Base-by-base conservation (phyloP, 805 yeast species). In the Starmerella riodocensis region DNA sequence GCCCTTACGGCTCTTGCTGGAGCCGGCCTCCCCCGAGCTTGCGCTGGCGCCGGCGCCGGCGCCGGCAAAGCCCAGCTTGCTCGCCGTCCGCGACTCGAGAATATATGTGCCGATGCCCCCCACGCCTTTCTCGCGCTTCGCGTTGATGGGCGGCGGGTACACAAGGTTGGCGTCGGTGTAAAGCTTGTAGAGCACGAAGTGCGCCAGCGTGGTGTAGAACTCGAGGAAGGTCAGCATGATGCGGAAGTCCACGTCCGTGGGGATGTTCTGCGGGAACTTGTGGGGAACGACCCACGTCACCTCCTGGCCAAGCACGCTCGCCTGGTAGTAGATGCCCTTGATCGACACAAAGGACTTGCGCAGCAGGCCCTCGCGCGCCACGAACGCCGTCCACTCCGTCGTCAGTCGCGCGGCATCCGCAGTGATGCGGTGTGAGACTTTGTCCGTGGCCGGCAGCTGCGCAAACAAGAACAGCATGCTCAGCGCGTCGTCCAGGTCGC, bases 161-260 rank as follows among this genome's bases (percentile, higher is more conserved):
- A 82, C 76, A 55, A 91, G 71, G 46, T 78, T 86, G 25, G 78
- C 69, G 51, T 85, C 97, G 18, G 80, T 73, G 66, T 84, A 91
- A 47, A 91, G 70, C 59, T 81, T 80, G 70, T 58, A 91, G 40
- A 88, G 67, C 18, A 79, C 86, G 57, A 91, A 91, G 56, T 85
- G 94, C 55, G 86, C 63, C 52, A 91, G 64, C 20, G 97, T 88
- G 16, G 94, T 78, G 65, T 91, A 91, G 62, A 91, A 86, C 64
- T 91, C 98, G 56, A 91, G 71, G 63, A 91, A 91, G 1, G 97
- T 88, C 55, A 84, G 69, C 98, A 91, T 91, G 66, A 91, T 84
- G 62, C 91, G 73, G 68, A 91, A 88, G 63, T 91, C 98, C 43
- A 91, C 76, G 60, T 91, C 97, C 32, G 78, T 63, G 34, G 98